These are phyloP conservation scores for Irpex sp. DNA, from an alignment of 1,284 basidiomycete species.

Conservation along the genomic window DNA sequence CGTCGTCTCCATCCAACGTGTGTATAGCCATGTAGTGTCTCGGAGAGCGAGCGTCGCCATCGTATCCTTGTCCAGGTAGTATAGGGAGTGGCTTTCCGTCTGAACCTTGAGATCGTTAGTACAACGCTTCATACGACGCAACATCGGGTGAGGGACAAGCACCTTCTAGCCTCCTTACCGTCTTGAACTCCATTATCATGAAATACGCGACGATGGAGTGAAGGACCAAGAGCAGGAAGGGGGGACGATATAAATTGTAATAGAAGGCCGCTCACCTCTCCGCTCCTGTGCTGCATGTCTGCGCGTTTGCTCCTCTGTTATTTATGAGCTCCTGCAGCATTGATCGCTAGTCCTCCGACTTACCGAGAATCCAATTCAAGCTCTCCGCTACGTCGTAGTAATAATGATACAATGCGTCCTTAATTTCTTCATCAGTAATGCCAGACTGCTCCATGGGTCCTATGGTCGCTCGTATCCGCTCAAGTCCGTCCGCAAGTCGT, in stretches of 20 bases:
- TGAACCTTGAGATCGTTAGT: conserved; percentile 12
- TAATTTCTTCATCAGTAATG: conserved; percentile 73
- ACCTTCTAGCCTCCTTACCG: conserved; percentile 31
- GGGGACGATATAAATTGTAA: conserved; percentile 28
- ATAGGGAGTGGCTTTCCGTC: conserved; percentile 26
- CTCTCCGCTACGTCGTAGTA: conserved; percentile 86
- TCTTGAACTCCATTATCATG: conserved; percentile 13
- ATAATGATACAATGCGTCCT: conserved; percentile 83
- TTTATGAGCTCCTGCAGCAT: conserved; percentile 9
- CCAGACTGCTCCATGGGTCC: conserved; percentile 65
- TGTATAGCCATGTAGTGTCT: neutral
- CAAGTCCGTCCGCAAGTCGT: conserved; percentile 68
- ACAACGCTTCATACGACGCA: conserved; percentile 1
- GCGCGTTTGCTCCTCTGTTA: conserved; percentile 57
- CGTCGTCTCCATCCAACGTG: conserved; percentile 8
- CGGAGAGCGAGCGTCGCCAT: neutral
- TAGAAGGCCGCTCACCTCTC: conserved; percentile 67
- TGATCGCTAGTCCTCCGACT: conserved; percentile 19
- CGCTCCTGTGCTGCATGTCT: conserved; percentile 58
- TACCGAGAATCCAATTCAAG: conserved; percentile 70
- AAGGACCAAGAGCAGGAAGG: conserved; percentile 16
- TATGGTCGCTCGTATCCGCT: conserved; percentile 63
- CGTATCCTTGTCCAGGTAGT: conserved; percentile 16
- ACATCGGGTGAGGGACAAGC: conserved; percentile 21
- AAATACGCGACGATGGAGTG: conserved; percentile 10